These are phyloP conservation scores for Cinnamomum micranthum DNA, from an alignment of 164 flowering plant genomes.

Conservation along the genomic window DNA sequence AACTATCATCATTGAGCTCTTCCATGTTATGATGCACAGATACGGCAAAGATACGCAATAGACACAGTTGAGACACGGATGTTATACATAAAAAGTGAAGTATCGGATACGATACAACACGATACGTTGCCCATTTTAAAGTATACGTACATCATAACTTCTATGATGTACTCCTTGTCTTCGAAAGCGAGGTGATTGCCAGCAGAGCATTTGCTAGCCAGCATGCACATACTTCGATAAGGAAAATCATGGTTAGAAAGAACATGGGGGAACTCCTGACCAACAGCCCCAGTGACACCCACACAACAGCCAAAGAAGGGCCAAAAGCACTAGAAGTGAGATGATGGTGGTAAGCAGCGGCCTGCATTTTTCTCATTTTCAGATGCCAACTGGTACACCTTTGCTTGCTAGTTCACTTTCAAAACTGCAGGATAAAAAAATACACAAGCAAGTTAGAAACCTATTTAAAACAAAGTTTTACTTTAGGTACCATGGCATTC, in stretches of 20 bases:
- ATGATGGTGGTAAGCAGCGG: not conserved
- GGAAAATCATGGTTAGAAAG: slow-evolving; percentile 86
- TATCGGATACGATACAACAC: no score
- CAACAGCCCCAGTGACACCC: slow-evolving; percentile 99
- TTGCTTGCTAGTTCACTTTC: not conserved
- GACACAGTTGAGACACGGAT: no score
- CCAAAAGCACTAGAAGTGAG: slow-evolving; percentile 14
- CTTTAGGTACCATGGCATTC: no score
- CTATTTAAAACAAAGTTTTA: no score
- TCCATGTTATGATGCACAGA: slow-evolving; percentile 4
- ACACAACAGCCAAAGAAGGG: slow-evolving; percentile 94
- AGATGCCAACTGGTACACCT: not conserved
- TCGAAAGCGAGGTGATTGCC: slow-evolving; percentile 58
- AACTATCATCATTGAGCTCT: slow-evolving; percentile 73
- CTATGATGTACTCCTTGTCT: slow-evolving; percentile 47
- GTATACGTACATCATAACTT: no score
- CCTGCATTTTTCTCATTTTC: not conserved
- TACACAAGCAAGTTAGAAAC: no score
- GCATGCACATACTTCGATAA: slow-evolving; percentile 73
- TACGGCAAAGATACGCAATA: no score
- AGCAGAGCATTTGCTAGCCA: slow-evolving; percentile 88
- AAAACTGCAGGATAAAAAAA: not conserved
- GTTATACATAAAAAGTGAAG: no score
- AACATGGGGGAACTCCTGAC: slow-evolving; percentile 90
- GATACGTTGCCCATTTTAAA: no score